Conservation (phyloP, 345 rosid genomes). For the Cardamine chenopodiifolia region DNA sequence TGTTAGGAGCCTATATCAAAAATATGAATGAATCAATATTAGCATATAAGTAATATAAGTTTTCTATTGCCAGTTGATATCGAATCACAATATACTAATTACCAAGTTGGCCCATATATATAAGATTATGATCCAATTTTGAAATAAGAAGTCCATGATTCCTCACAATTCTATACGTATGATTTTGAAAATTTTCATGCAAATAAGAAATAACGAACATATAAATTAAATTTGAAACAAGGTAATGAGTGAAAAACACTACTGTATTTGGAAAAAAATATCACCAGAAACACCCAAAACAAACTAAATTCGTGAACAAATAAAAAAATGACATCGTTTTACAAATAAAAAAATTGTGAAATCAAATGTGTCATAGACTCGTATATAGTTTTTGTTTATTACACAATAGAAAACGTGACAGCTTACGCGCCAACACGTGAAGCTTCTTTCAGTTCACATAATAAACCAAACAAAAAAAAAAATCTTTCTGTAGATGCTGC, state of each 20-base stretch:
- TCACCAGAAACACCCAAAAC: not conserved
- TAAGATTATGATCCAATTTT: too few species aligned
- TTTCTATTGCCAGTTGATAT: too few species aligned
- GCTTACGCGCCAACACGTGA: not conserved
- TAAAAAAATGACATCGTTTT: not conserved
- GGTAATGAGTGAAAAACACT: not conserved
- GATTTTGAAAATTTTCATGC: too few species aligned
- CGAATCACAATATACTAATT: too few species aligned
- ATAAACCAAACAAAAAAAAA: not conserved
- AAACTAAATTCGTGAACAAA: not conserved
- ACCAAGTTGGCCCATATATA: too few species aligned
- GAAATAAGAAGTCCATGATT: not conserved
- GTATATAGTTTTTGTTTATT: not conserved
- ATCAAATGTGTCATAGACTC: too few species aligned
- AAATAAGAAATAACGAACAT: too few species aligned
- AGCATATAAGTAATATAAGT: too few species aligned
- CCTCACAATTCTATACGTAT: not conserved
- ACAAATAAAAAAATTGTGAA: not conserved
- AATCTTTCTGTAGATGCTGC: not conserved
- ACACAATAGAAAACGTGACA: not conserved
- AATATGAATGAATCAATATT: not conserved
- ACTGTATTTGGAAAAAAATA: too few species aligned
- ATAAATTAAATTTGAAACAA: not conserved
- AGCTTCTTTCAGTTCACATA: constrained; percentile 20
- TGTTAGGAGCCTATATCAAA: too few species aligned